Evolutionary conservation across 257 asterid species (phyloP), one percentile per base, ranked within the genome.

Genomic region (Solanum arcanum): DNA sequence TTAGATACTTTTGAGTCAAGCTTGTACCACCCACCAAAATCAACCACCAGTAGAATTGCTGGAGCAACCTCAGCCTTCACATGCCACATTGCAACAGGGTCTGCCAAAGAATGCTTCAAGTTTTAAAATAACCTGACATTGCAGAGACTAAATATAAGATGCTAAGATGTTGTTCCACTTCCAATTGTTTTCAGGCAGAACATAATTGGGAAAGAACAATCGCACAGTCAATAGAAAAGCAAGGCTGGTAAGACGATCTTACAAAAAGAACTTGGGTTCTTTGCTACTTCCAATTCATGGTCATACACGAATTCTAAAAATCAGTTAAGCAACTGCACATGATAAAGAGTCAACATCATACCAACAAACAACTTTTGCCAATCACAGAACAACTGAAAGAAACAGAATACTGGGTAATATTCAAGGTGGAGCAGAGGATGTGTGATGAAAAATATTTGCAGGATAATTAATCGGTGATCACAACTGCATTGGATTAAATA

Each of bases 81-180:
- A 87, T 96, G 99, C 96, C 96, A 95, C 98, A 96, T 92, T 42
- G 99, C 96, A 89, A 95, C 97, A 87, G 99, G 99, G 98, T 96
- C 98, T 96, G 99, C 97, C 99, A 96, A 94, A 95, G 93, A 95
- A 94, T 90, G 96, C 98, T 95, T 94, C 98, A 96, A 94, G 93
- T 91, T 95, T 93, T 95, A 95, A 93, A 91, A 93, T 85, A 94
- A 91, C 98, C 98, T 95, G 98, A 90, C 97, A 93, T 89, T 91
- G 91, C 94, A 95, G 90, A 94, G 91, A 90, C 96, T 94, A 69
- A 85, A 92, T 88, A 95, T 94, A 95, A 93, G 95, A 92, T 87
- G 87, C 91, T 90, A 92, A 87, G 72, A 82, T 44, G 78, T 14
- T 49, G 76, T 25, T 75, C 86, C 47, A 25, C 33, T 47, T 29